Percentiles rank a stretch among this genome's conserved stretches.
Evolutionary conservation across 78 protist species (phyloP).

Genomic region (Capsaspora owczarzaki): DNA sequence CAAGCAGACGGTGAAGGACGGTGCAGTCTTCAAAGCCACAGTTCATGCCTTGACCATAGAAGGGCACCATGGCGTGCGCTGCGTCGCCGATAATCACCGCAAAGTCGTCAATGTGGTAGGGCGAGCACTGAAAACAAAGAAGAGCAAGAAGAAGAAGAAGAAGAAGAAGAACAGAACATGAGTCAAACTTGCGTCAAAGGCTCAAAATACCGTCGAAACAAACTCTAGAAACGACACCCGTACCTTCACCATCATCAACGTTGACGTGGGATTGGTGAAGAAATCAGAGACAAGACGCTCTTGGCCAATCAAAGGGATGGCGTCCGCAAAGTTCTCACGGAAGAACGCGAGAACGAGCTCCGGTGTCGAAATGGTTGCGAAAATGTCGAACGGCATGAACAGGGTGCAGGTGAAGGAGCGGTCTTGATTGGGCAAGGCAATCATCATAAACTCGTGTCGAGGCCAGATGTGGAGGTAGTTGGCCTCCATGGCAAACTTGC

Average conservation of each 20-base stretch:
- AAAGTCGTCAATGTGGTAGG: neutral
- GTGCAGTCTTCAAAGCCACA: conserved; percentile 19
- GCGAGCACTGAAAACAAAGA: neutral
- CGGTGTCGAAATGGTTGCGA: neutral
- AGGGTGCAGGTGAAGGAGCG: conserved; percentile 71
- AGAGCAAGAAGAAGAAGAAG: neutral
- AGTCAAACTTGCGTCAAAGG: neutral
- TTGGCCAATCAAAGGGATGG: conserved; percentile 39
- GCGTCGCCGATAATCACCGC: conserved; percentile 69
- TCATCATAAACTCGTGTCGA: conserved; percentile 71
- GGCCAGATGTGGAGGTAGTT: conserved; percentile 88
- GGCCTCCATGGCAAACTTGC: conserved; percentile 20
- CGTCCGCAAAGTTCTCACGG: conserved; percentile 38
- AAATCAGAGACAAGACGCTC: conserved; percentile 33
- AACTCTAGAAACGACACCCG: conserved; percentile 1
- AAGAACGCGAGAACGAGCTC: conserved; percentile 38
- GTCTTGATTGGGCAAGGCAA: conserved; percentile 77
- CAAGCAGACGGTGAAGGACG: conserved; percentile 48
- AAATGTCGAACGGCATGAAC: conserved; percentile 69
- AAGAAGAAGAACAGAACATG: neutral
- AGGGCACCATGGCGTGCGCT: conserved; percentile 91
- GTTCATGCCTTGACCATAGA: conserved; percentile 90
- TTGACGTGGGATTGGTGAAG: conserved; percentile 33
- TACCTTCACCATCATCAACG: conserved; percentile 52
- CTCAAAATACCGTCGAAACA: neutral